Evolutionary conservation across 78 protist genomes (phyloP).

Genomic region (Dictyostelium discoideum): dicty_2.7 NC_007090.3:1053501-1054000

Average conservation of each 20-base stretch:
- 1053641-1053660: conserved; percentile 8
- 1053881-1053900: not conserved
- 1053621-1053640: not conserved
- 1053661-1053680: conserved; percentile 53
- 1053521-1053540: not conserved
- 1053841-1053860: not conserved
- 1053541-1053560: conserved; percentile 84
- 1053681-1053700: not conserved
- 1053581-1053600: conserved; percentile 88
- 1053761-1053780: not conserved
- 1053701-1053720: not conserved
- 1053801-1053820: not conserved
- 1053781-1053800: not conserved
- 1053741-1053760: not conserved
- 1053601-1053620: conserved; percentile 61
- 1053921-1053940: not conserved
- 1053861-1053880: not conserved
- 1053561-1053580: conserved; percentile 89
- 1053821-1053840: not conserved
- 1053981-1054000: not conserved
- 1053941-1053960: not conserved
- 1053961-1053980: not conserved
- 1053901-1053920: conserved; percentile 11
- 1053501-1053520: conserved; percentile 41
- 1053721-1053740: conserved; percentile 6